A percentile compares a stretch with the other conserved stretches of the same genome.
Conservation (phyloP, 352 stramenopile genomes). For the Phytophthora cactorum region DNA sequence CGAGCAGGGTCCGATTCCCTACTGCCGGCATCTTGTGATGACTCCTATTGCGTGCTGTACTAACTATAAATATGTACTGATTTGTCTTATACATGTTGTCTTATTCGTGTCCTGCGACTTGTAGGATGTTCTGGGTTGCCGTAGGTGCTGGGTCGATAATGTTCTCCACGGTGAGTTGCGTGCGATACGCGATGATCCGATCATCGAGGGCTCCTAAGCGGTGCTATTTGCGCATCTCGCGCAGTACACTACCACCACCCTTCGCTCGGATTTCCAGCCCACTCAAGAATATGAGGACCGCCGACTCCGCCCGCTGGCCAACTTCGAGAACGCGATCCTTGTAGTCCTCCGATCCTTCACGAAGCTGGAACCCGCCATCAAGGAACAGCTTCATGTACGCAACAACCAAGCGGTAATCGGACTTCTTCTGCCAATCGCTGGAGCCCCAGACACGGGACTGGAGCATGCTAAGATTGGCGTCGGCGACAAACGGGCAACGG, state of each 20-base stretch:
- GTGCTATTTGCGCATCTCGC: conserved; percentile 1
- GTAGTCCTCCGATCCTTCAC: neutral
- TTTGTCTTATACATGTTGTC: no score
- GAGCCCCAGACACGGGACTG: conserved; percentile 4
- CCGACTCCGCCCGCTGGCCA: neutral
- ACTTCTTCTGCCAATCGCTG: conserved; percentile 26
- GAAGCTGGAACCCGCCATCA: conserved; percentile 19
- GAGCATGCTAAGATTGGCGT: no score
- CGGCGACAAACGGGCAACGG: no score
- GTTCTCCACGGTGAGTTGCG: neutral
- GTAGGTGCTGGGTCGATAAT: neutral
- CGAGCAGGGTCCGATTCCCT: neutral
- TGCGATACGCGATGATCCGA: neutral
- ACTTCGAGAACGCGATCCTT: conserved; percentile 13
- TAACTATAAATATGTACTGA: neutral
- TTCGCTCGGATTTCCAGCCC: neutral
- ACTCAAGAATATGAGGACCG: conserved; percentile 15
- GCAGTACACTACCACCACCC: conserved; percentile 7
- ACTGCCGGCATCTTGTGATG: neutral
- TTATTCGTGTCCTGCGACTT: neutral
- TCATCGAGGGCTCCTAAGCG: neutral
- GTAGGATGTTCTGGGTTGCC: conserved; percentile 1
- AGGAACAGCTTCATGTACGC: conserved; percentile 30
- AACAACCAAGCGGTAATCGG: conserved; percentile 19
- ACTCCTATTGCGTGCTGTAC: neutral